Evolutionary conservation across 768 basidiomycete genomes (phyloP).

Genomic region (Astraeus odoratus): DNA sequence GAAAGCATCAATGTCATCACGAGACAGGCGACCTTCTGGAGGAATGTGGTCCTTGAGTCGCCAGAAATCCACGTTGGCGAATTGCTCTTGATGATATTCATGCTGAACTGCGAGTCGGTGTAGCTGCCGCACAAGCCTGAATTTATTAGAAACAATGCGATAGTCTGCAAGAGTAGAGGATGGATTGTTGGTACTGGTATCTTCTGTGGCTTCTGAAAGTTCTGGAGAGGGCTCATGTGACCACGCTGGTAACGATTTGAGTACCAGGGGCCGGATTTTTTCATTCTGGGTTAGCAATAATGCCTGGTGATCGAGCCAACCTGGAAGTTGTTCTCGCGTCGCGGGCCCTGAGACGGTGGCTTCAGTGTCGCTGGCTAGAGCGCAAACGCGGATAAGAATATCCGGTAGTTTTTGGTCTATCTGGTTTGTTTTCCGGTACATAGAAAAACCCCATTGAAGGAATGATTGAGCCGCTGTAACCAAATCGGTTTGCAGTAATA

Average conservation of each 20-base stretch:
- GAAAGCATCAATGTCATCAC: constrained; percentile 69
- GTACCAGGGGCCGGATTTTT: constrained; percentile 35
- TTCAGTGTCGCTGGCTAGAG: constrained; percentile 44
- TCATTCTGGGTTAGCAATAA: constrained; percentile 33
- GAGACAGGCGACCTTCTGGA: constrained; percentile 41
- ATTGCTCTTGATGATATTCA: constrained; percentile 37
- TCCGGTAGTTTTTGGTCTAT: constrained; percentile 54
- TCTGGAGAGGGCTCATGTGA: constrained; percentile 51
- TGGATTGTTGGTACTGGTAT: constrained; percentile 41
- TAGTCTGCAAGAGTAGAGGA: constrained; percentile 51
- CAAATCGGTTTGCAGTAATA: constrained; percentile 66
- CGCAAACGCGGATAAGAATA: constrained; percentile 62
- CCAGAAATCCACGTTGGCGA: constrained; percentile 70
- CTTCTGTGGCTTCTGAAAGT: constrained; percentile 39
- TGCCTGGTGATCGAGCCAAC: constrained; percentile 60
- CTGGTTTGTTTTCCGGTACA: constrained; percentile 35
- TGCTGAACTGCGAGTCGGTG: constrained; percentile 37
- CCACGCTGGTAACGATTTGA: constrained; percentile 67
- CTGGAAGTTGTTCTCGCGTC: constrained; percentile 43
- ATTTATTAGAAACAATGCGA: constrained; percentile 67
- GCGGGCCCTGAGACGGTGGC: constrained; percentile 22
- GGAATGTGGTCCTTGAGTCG: constrained; percentile 76
- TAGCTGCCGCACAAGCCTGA: constrained; percentile 65
- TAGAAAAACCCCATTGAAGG: constrained; percentile 66
- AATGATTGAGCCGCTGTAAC: constrained; percentile 65